Percentiles rank a stretch among this genome's conserved stretches.
These are phyloP conservation scores for Yarrowia keelungensis DNA, from an alignment of 805 yeast genomes.

Conservation along the genomic window DNA sequence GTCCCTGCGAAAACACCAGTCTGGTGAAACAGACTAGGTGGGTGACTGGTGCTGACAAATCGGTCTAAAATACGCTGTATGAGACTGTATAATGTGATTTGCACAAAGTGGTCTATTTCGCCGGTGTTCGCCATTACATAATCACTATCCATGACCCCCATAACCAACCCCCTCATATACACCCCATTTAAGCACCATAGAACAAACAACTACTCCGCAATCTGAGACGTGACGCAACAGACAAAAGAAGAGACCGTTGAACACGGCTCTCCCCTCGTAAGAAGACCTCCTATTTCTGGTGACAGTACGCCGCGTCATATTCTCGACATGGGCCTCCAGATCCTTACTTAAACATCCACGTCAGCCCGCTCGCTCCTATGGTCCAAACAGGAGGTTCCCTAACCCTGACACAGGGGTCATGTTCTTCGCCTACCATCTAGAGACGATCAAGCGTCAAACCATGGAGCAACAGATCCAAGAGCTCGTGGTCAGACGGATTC, in stretches of 20 bases:
- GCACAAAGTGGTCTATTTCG: too few relatives aligned
- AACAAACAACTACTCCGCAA: neutral
- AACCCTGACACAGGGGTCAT: constrained; percentile 26
- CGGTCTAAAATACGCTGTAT: too few relatives aligned
- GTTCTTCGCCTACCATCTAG: constrained; percentile 8
- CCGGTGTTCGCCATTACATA: neutral
- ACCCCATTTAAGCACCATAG: constrained; percentile 27
- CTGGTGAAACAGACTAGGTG: too few relatives aligned
- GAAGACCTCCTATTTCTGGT: neutral
- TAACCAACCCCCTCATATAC: neutral
- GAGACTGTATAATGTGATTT: too few relatives aligned
- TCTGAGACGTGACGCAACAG: constrained; percentile 12
- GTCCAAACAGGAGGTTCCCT: constrained; percentile 11
- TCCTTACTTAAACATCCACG: neutral
- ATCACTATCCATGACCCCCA: neutral
- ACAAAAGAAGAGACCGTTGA: neutral
- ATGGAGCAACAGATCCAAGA: constrained; percentile 42
- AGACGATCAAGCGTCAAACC: constrained; percentile 34
- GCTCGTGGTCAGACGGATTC: constrained; percentile 43
- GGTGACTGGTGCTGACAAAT: too few relatives aligned
- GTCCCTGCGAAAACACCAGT: neutral
- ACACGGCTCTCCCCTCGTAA: neutral
- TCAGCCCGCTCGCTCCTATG: constrained; percentile 3
- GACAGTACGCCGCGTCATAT: neutral
- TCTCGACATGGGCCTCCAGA: neutral